Conservation (phyloP, 2,329 filamentous ascomycete species). For the Podosphaera aphanis region DNA sequence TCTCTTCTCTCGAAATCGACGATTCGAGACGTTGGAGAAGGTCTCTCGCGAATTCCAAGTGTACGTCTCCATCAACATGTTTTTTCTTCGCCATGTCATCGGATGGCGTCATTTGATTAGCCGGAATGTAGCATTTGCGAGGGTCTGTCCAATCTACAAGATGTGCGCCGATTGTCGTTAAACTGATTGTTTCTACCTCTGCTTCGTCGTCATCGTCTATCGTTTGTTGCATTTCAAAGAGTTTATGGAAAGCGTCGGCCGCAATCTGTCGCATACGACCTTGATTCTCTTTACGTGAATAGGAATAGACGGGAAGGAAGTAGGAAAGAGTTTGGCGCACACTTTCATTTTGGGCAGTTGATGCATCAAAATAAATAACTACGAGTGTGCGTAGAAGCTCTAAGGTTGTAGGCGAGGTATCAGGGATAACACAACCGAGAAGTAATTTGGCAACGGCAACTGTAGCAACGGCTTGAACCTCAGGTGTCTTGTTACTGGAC, state of each 20-base stretch:
- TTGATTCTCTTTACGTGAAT: constrained; percentile 62
- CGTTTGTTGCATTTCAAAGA: constrained; percentile 49
- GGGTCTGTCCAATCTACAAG: constrained; percentile 91
- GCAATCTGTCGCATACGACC: constrained; percentile 55
- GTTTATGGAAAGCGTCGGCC: constrained; percentile 48
- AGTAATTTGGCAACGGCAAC: constrained; percentile 69
- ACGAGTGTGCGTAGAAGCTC: constrained; percentile 70
- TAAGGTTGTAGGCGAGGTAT: constrained; percentile 32
- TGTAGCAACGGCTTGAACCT: constrained; percentile 61
- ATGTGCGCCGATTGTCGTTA: constrained; percentile 57
- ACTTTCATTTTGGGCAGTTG: constrained; percentile 55
- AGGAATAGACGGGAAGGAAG: constrained; percentile 86
- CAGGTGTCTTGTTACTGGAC: constrained; percentile 40
- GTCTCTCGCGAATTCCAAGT: constrained; percentile 54
- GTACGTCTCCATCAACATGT: constrained; percentile 51
- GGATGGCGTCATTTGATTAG: constrained; percentile 20
- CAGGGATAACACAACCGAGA: constrained; percentile 53
- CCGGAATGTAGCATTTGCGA: constrained; percentile 42
- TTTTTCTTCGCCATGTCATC: constrained; percentile 29
- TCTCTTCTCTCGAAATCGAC: constrained; percentile 46
- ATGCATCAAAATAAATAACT: constrained; percentile 72
- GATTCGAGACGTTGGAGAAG: constrained; percentile 52
- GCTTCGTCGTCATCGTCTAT: constrained; percentile 55
- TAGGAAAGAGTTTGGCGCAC: constrained; percentile 76
- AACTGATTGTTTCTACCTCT: constrained; percentile 46